Evolutionary conservation across 2,329 filamentous ascomycete genomes (phyloP).

Genomic region (Juglanconis sp.): DNA sequence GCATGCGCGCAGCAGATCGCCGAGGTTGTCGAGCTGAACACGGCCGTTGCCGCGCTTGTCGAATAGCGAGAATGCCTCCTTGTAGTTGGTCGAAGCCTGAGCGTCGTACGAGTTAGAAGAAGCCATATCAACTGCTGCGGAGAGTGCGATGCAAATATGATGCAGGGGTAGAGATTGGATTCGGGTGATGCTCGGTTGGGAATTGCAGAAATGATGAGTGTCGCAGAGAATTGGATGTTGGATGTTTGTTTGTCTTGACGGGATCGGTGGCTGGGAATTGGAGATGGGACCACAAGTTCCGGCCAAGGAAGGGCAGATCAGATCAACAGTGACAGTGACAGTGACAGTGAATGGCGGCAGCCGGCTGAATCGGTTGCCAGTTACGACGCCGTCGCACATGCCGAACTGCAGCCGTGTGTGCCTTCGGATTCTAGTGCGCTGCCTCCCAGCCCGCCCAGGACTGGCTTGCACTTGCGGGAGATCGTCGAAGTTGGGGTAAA

Average conservation of each 20-base stretch:
- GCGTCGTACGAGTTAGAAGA: slow-evolving; percentile 49
- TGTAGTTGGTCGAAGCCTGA: slow-evolving; percentile 93
- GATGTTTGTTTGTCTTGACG: neutral
- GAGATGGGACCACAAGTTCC: slow-evolving; percentile 14
- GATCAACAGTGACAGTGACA: neutral
- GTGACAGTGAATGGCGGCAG: neutral
- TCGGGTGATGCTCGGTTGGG: neutral
- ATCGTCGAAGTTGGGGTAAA: neutral
- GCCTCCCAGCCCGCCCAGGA: neutral
- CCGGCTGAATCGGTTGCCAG: neutral
- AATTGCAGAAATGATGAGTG: neutral
- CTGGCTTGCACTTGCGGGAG: slow-evolving; percentile 5
- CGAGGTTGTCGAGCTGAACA: slow-evolving; percentile 79
- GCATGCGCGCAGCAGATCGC: slow-evolving; percentile 91
- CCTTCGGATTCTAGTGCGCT: neutral
- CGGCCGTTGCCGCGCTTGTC: slow-evolving; percentile 98
- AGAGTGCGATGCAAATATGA: neutral
- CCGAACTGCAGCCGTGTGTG: neutral
- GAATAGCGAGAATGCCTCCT: slow-evolving; percentile 99
- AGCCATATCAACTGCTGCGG: slow-evolving; percentile 34
- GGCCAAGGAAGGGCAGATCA: neutral
- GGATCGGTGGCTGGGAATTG: slow-evolving; percentile 12
- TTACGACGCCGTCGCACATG: neutral
- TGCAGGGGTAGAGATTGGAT: neutral
- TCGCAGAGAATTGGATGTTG: neutral